Evolutionary conservation across 805 yeast genomes (phyloP), one percentile per base, ranked within the genome.

Genomic region (Candida dendrica): DNA sequence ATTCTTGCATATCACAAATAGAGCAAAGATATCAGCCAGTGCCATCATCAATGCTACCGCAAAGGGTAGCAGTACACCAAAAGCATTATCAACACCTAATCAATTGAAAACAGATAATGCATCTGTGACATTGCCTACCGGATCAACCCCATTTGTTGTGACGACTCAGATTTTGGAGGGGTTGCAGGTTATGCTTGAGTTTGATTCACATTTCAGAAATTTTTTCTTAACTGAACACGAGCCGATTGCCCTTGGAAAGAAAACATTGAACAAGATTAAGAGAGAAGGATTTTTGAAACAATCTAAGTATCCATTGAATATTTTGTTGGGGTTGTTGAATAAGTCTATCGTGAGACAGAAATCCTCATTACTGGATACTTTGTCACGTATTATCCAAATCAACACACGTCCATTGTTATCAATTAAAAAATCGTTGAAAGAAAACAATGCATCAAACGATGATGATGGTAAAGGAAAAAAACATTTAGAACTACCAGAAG

Each of bases 191-290:
- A 65, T 89, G 38, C 68, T 89, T 39, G 87, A 83, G 43, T 68
- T 77, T 29, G 84, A 81, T 47, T 68, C 72, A 9, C 84, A 80
- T 45, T 67, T 85, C 56, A 72, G 93, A 47, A 77, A 79, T 53
- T 88, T 79, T 53, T 81, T 90, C 59, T 64, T 90, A 45, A 77
- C 84, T 6, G 95, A 87, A 48, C 95, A 87, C 55, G 89, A 81
- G 22, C 63, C 55, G 29, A 51, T 74, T 10, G 36, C 53, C 10
- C 55, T 71, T 38, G 47, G 61, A 24, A 67, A 64, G 43, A 68
- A 66, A 40, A 42, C 64, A 14, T 41, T 47, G 56, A 8, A 49
- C 58, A 68, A 67, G 51, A 46, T 31, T 39, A 64, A 52, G 48
- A 71, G 58, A 46, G 64, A 57, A 41, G 55, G 47, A 14, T 47